These are phyloP conservation scores for Rhizoclosmatium sp. DNA, from an alignment of 192 early-diverging fungal species.

Conservation along the genomic window DNA sequence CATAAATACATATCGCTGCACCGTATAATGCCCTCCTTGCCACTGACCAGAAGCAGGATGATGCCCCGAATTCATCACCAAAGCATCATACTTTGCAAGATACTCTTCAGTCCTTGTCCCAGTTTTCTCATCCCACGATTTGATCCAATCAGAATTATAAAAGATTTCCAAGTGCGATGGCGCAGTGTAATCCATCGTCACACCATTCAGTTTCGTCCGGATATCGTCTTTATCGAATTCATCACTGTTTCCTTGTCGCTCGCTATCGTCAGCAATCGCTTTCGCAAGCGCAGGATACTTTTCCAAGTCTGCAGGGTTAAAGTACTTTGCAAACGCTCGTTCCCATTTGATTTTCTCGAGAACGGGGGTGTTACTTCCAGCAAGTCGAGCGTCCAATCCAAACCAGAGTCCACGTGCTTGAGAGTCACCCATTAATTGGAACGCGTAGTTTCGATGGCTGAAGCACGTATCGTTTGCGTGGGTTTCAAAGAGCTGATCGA, in stretches of 20 bases:
- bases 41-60: background rate
- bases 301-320: background rate
- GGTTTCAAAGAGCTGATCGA: conserved; percentile 14
- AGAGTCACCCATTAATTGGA: background rate
- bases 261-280: background rate
- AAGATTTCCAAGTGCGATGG: background rate
- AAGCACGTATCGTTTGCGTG: background rate
- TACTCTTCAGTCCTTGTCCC: background rate
- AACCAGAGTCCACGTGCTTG: background rate
- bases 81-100: background rate
- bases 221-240: background rate
- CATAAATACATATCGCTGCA: background rate
- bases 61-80: background rate
- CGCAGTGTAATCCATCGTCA: background rate
- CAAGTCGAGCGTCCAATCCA: background rate
- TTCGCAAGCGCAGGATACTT: background rate
- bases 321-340: background rate
- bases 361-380: background rate
- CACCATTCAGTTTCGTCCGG: background rate
- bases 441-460: background rate
- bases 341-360: background rate
- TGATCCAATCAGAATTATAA: background rate
- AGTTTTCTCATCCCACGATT: background rate
- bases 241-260: background rate
- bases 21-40: background rate